These are phyloP conservation scores for Crotalaria pallida DNA, from an alignment of 306 rosid species.

Conservation along the genomic window DNA sequence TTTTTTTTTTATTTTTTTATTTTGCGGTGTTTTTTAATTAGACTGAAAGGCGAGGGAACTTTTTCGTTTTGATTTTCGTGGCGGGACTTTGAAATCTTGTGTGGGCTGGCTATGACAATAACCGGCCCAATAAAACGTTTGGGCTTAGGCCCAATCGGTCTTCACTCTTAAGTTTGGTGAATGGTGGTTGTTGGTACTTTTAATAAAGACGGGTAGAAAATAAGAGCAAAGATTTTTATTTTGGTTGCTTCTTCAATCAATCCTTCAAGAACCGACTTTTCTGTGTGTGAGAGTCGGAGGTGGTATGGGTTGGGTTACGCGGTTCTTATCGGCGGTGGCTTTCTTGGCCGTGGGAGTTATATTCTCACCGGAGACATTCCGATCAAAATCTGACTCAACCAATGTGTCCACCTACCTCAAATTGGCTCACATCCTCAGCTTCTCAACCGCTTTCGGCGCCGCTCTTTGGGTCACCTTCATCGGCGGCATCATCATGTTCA, in stretches of 20 bases:
- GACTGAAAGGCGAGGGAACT: slow-evolving; percentile 24
- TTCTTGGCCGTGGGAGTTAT: slow-evolving; percentile 87
- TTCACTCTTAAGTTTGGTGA: no score
- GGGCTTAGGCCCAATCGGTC: not conserved
- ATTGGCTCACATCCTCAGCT: slow-evolving; percentile 81
- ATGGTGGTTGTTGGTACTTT: no score
- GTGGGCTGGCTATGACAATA: not conserved
- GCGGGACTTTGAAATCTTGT: slow-evolving; percentile 18
- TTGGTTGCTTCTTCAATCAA: not conserved
- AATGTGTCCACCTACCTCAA: slow-evolving; percentile 62
- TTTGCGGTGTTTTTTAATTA: no score
- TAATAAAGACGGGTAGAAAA: no score
- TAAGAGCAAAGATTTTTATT: not conserved
- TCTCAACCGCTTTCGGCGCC: slow-evolving; percentile 88
- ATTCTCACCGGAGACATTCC: slow-evolving; percentile 83
- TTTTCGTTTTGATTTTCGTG: slow-evolving; percentile 7
- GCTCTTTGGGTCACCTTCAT: slow-evolving; percentile 97
- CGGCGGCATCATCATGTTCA: slow-evolving; percentile 98
- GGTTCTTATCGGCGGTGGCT: slow-evolving; percentile 65
- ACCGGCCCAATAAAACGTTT: not conserved
- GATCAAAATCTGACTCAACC: slow-evolving; percentile 58
- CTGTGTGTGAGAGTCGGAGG: not conserved
- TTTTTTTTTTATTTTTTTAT: no score
- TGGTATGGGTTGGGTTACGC: slow-evolving; percentile 76
- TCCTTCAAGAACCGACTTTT: not conserved